Base-by-base conservation (phyloP, 2,329 filamentous ascomycete species). In the Harringtonia aguacate region DNA sequence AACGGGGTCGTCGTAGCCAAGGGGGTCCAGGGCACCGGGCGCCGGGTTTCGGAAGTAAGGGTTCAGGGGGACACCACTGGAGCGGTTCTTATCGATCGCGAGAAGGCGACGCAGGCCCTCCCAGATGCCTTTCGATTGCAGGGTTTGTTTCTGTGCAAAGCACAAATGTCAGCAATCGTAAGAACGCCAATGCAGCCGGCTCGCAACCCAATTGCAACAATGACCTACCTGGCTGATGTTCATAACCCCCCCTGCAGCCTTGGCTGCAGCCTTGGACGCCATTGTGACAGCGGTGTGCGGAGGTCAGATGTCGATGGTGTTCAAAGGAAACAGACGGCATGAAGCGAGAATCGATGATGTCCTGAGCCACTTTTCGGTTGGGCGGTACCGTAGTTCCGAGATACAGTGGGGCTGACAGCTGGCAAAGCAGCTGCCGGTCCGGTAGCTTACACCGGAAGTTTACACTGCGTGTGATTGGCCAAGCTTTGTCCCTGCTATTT, bases 51-150 rank as follows among this genome's bases (percentile, higher is more conserved):
- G 89, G 76, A 77, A 95, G 70, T 89, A 82, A 34, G 88, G 81
- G 75, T 97, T 97, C 57, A 98, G 70, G 38, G 92, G 92, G 18
- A 98, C 71, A 64, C 92, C 92, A 57, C 84, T 88, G 53, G 89
- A 95, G 53, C 92, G 89, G 58, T 86, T 79, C 30, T 88, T 77
- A 63, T 95, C 90, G 58, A 98, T 69, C 53, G 87, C 79, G 53
- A 95, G 65, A 55, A 82, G 61, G 54, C 80, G 78, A 62, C 89
- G 88, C 62, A 98, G 69, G 45, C 69, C 70, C 60, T 90, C 88
- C 85, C 87, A 97, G 64, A 97, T 70, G 34, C 92, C 92, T 33
- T 74, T 78, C 41, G 90, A 92, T 61, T 95, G 86, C 51, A 97
- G 72, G 30, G 89, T 94, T 70, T 98, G 90, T 85, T 97, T 97